phyloP scores from a whole-genome alignment of 2,329 filamentous ascomycete genomes.

The Neofusicoccum kwambonambiense region DNA sequence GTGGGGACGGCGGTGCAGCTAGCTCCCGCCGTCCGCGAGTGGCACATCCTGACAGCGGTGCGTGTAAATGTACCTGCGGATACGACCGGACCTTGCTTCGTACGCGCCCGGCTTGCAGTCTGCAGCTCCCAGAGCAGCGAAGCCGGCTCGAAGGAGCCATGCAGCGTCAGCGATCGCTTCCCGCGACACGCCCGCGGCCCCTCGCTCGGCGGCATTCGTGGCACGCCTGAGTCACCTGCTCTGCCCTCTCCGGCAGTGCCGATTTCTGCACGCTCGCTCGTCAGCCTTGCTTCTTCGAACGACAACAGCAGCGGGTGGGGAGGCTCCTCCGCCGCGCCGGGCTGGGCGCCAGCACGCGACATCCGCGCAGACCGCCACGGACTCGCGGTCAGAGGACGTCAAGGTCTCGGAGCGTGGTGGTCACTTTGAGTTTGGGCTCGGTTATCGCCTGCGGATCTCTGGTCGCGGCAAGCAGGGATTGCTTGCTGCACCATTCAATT shows the following conservation, averaged over 20 bases:
- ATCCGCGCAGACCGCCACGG: too few species aligned
- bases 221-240: background rate
- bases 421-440: background rate
- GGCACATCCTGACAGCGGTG: too few species aligned
- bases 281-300: too few species aligned
- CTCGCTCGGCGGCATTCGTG: background rate
- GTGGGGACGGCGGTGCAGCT: background rate
- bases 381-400: too few species aligned
- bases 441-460: conserved; percentile 5
- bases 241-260: background rate
- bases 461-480: too few species aligned
- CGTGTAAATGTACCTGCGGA: background rate
- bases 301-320: too few species aligned
- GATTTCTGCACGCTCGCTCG: background rate
- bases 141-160: background rate
- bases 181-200: background rate
- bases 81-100: background rate
- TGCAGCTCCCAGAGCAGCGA: background rate
- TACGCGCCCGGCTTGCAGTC: background rate
- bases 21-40: background rate
- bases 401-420: background rate
- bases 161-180: background rate
- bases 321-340: too few species aligned
- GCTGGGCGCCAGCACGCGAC: too few species aligned
- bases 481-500: background rate